Evolutionary conservation across 352 stramenopile species (phyloP).

Genomic region (Pythium dissimile): DNA sequence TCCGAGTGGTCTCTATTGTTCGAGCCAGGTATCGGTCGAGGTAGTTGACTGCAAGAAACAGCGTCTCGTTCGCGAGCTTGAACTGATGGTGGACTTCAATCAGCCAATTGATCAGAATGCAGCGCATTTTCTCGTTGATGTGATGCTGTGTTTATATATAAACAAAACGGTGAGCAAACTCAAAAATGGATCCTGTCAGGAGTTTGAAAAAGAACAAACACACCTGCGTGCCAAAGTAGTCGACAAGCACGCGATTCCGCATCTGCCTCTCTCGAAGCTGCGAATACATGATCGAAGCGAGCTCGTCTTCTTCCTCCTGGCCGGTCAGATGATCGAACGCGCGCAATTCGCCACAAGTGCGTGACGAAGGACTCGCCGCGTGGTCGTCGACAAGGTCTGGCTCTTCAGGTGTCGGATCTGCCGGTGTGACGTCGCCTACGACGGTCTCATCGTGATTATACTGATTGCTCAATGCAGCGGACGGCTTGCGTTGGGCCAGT

Average conservation of each 20-base stretch:
- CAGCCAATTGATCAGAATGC: constrained; percentile 76
- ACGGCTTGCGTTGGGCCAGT: too few relatives aligned
- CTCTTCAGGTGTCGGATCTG: not conserved
- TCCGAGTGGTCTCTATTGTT: constrained; percentile 82
- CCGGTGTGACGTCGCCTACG: too few relatives aligned
- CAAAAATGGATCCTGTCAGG: too few relatives aligned
- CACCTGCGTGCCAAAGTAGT: constrained; percentile 15
- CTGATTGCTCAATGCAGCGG: too few relatives aligned
- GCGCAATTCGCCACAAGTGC: not conserved
- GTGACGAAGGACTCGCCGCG: not conserved
- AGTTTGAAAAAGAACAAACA: not conserved
- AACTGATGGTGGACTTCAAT: constrained; percentile 98
- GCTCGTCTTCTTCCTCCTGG: constrained; percentile 2
- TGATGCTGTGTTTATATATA: constrained; percentile 18
- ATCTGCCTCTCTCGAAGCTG: constrained; percentile 11
- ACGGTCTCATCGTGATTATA: too few relatives aligned
- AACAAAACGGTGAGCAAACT: not conserved
- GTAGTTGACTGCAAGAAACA: constrained; percentile 98
- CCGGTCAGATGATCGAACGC: constrained; percentile 4
- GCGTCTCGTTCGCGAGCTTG: constrained; percentile 95
- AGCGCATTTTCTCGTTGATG: constrained; percentile 56
- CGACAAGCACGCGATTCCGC: constrained; percentile 1
- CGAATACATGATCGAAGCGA: constrained; percentile 4
- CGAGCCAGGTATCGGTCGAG: constrained; percentile 98
- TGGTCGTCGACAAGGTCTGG: too few relatives aligned